Evolutionary conservation across 2,329 filamentous ascomycete species (phyloP), one percentile per base, ranked within the genome.

Genomic region (Fusarium penzigii): DNA sequence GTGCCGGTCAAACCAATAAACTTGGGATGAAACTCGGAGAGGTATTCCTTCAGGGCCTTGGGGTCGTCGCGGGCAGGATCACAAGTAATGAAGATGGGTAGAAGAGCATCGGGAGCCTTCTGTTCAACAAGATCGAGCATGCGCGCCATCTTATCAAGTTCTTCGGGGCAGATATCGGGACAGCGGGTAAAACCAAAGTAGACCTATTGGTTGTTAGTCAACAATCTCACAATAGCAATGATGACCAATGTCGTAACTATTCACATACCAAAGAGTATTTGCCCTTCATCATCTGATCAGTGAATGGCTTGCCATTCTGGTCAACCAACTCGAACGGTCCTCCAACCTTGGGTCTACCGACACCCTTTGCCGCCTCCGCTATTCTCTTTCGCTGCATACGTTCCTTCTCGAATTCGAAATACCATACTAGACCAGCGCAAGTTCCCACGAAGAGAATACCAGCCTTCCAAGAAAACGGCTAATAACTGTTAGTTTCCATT

Each of bases 101-200:
- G 78, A 60, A 97, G 75, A 45, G 78, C 64, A 51, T 72, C 73
- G 42, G 81, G 78, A 5, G 68, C 65, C 63, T 79, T 73, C 45
- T 75, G 75, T 61, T 85, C 77, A 42, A 87, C 80, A 7, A 83
- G 78, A 68, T 99, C 92, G 68, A 95, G 88, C 84, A 97, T 96
- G 52, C 82, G 81, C n/a, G 93, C 90, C 92, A 99, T 97, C 79
- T 99, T 99, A 78, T 99, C 94, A 65, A 99, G 87, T 75, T 99
- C 94, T 68, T 99, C 94, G 34, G 94, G 94, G 78, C 94, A 99
- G 70, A 99, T 99, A 71, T 99, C 94, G 20, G 94, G 94, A 71
- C 94, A 99, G 73, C 97, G 92, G 9, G 91, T 93, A 81, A 99
- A 99, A 66, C 94, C 94, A 70, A 99, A 99, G 77, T 99, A 99